phyloP scores from a whole-genome alignment of 306 rosid genomes.

The Sphenostylis stenocarpa region DNA sequence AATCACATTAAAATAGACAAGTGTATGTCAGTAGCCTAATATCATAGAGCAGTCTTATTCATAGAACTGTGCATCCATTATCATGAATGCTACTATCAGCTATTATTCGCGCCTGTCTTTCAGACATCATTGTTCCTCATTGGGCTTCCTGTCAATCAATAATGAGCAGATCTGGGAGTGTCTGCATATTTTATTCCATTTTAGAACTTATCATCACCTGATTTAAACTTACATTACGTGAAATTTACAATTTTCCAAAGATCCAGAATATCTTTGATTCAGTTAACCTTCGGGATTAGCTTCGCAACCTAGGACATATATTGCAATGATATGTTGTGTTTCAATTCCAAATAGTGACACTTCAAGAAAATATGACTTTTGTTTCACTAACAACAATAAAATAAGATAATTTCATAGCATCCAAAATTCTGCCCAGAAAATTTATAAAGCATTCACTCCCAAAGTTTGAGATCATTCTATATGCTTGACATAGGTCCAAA shows the following conservation, averaged over 20 bases:
- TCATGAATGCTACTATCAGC: not conserved
- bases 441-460: conserved; percentile 1
- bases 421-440: not conserved
- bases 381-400: not conserved
- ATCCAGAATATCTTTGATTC: not conserved
- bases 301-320: not conserved
- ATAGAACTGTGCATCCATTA: conserved; percentile 6
- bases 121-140: not conserved
- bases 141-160: not conserved
- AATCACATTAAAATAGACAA: conserved; percentile 8
- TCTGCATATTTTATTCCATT: not conserved
- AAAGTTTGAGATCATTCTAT: not conserved
- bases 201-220: conserved; percentile 6
- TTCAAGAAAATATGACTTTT: not conserved
- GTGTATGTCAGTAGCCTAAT: conserved; percentile 4
- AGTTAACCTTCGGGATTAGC: conserved; percentile 16
- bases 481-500: not conserved
- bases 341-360: not conserved
- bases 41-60: not conserved
- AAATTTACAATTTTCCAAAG: not conserved
- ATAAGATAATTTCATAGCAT: conserved; percentile 6
- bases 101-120: not conserved
- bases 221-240: not conserved
- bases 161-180: not conserved
- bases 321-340: not conserved